These are phyloP conservation scores for Lomentospora prolificans DNA, from an alignment of 2,329 filamentous ascomycete species.

Conservation along the genomic window DNA sequence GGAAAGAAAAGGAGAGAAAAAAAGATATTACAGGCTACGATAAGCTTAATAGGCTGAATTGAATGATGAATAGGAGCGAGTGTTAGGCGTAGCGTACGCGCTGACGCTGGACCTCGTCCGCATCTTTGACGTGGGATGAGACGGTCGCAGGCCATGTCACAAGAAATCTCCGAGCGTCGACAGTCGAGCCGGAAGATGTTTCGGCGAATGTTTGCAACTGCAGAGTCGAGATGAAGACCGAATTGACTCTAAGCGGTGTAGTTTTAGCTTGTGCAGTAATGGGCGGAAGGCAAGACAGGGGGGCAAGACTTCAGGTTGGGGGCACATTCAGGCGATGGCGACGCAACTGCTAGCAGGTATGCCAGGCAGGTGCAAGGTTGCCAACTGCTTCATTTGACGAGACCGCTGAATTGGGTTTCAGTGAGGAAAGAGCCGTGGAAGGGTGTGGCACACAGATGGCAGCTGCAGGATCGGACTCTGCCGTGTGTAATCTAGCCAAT, in stretches of 20 bases:
- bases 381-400: no score
- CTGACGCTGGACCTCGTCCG: not conserved
- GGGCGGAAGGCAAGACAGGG: no score
- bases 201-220: not conserved
- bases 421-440: not conserved
- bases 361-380: no score
- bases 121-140: not conserved
- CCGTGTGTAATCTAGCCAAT: no score
- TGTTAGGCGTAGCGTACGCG: no score
- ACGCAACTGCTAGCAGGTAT: no score
- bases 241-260: no score
- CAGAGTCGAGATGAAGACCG: not conserved
- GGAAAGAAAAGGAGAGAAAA: not conserved
- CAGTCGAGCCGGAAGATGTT: no score
- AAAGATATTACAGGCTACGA: not conserved
- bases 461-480: not conserved
- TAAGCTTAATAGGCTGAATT: not conserved
- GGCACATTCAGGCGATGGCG: no score
- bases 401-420: no score
- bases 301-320: not conserved
- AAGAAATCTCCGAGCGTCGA: conserved; percentile 1
- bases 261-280: no score
- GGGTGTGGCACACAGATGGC: not conserved
- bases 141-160: not conserved
- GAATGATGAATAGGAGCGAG: not conserved